Conservation (phyloP, 179 eudicot genomes). For the Silene noctiflora region DNA sequence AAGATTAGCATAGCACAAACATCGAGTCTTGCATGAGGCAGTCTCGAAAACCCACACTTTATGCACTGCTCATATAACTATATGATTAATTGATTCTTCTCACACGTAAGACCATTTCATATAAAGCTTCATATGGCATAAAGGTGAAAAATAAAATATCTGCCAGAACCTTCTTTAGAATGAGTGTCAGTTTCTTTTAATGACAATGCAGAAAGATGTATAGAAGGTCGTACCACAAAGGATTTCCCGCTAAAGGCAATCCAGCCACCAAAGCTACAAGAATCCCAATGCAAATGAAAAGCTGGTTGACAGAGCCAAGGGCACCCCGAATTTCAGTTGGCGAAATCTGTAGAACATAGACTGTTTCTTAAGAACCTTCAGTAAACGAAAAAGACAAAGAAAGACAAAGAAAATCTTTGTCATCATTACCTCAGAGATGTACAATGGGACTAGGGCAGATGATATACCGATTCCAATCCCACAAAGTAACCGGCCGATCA, state of each 20-base stretch:
- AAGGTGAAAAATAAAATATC: no score
- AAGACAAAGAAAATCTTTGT: not conserved
- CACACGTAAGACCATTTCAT: no score
- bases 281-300: slow-evolving; percentile 90
- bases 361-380: slow-evolving; percentile 4
- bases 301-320: slow-evolving; percentile 95
- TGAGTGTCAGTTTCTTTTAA: not conserved
- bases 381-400: not conserved
- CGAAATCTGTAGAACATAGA: slow-evolving; percentile 59
- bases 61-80: no score
- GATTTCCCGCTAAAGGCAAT: slow-evolving; percentile 86
- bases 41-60: no score
- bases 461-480: slow-evolving; percentile 97
- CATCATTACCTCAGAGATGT: slow-evolving; percentile 77
- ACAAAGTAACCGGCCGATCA: slow-evolving; percentile 85
- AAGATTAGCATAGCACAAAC: no score
- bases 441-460: slow-evolving; percentile 91
- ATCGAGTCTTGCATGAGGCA: no score
- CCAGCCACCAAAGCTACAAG: slow-evolving; percentile 96
- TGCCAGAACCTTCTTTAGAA: not conserved
- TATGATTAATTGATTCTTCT: no score
- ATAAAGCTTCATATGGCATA: no score
- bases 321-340: slow-evolving; percentile 98
- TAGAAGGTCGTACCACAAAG: slow-evolving; percentile 58
- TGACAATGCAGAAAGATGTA: slow-evolving; percentile 8